Base-by-base conservation (phyloP, 345 rosid species). In the Syzygium aqueum region DNA sequence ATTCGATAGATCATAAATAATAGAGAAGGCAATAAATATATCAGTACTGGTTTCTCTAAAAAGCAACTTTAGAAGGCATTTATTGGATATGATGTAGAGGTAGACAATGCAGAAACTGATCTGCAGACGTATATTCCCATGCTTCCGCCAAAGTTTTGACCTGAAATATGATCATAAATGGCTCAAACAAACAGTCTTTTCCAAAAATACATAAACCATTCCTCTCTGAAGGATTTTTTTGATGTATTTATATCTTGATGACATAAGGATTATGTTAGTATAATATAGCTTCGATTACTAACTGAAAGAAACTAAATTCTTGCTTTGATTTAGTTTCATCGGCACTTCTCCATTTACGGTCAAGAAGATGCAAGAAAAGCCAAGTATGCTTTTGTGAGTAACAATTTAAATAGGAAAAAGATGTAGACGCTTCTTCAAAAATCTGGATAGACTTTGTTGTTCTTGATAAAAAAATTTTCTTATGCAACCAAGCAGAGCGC, bases 1-100 rank as follows among this genome's bases (percentile, higher is more conserved):
- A 25, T 33, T 53, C 0, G 7, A 52, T 17, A 43, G 57, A 33
- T 37, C 82, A 25, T 5, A 16, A 46, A 25, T 5, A 16, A 46
- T 40, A 84, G 57, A 51, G 40, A 37, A 50, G 61, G 33, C 52
- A 84, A 28, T 33, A 52, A 52, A 28, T 84, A 37, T 17, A 73
- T 33, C 49, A 19, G 82, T 37, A 73, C 27, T 37, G 82, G 49
- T 37, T 67, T 73, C 25, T 84, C 77, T 65, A 52, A 84, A 25
- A 30, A 37, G 30, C 51, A 52, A 83, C 52, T 57, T 61, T 49
- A 84, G 28, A 56, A 28, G 67, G 87, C 84, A 85, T 53, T 80
- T 87, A 25, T 43, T 12, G 98, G 96, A 95, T 94, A 95, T 97
- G 99, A 93, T 97, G 99, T 77, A 97, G 93, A 27, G 99, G 99